Conservation (phyloP, 2,329 filamentous ascomycete species). For the Aspergillus sp. region DNA sequence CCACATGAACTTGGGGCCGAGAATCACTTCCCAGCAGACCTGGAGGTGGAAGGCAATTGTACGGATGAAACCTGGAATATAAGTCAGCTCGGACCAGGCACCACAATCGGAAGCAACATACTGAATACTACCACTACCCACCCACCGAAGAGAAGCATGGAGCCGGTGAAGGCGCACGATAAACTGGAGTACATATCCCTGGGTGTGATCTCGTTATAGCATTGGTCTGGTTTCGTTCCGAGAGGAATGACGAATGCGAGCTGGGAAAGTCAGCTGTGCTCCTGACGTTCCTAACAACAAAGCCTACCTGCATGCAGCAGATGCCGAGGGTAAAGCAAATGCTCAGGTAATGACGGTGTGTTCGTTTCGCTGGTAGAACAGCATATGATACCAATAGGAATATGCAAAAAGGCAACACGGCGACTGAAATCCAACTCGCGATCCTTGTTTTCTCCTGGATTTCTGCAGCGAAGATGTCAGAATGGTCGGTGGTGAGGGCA, state of each 20-base stretch:
- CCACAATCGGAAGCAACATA: constrained; percentile 36
- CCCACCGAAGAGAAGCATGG: constrained; percentile 83
- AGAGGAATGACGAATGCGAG: constrained; percentile 90
- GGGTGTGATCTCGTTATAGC: constrained; percentile 87
- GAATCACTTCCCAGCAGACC: constrained; percentile 94
- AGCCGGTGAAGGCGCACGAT: constrained; percentile 85
- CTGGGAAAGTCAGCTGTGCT: constrained; percentile 48
- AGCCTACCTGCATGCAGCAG: constrained; percentile 75
- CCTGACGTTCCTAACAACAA: not conserved
- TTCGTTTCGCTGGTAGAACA: constrained; percentile 82
- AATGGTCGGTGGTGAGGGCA: not conserved
- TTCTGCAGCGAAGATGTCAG: constrained; percentile 33
- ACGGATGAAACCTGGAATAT: constrained; percentile 70
- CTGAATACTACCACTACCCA: constrained; percentile 84
- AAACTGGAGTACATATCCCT: constrained; percentile 84
- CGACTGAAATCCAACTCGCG: constrained; percentile 83
- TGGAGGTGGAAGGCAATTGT: constrained; percentile 92
- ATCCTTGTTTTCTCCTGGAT: constrained; percentile 63
- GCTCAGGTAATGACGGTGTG: constrained; percentile 89
- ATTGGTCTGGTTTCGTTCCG: constrained; percentile 76
- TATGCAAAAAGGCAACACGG: constrained; percentile 69
- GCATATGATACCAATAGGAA: constrained; percentile 82
- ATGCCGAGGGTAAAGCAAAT: constrained; percentile 80
- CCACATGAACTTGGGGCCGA: constrained; percentile 89
- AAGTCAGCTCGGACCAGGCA: not conserved